Percentiles rank a stretch among this genome's conserved stretches.
Conservation (phyloP, 208 protist genomes). For the Leishmania turanica region DNA sequence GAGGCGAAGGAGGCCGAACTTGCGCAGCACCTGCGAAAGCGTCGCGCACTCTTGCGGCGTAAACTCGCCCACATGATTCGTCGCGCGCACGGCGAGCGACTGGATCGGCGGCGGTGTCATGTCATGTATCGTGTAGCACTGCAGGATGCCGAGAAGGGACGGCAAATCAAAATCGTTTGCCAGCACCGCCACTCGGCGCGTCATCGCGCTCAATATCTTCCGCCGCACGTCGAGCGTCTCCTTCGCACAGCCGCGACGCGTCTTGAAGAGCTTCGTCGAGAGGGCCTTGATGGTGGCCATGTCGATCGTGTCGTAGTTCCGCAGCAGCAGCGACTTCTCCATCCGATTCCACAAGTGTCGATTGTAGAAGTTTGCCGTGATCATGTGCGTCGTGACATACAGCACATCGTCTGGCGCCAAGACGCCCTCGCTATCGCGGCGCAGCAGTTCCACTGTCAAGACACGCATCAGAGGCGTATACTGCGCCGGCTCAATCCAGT, state of each 20-base stretch:
- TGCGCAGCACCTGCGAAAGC: slow-evolving; percentile 78
- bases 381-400: slow-evolving; percentile 84
- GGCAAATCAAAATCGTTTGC: slow-evolving; percentile 91
- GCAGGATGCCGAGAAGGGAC: slow-evolving; percentile 82
- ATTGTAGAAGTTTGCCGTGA: slow-evolving; percentile 90
- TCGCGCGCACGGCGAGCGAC: slow-evolving; percentile 79
- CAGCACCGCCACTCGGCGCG: slow-evolving; percentile 68
- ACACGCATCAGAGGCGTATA: slow-evolving; percentile 82
- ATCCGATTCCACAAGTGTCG: slow-evolving; percentile 89
- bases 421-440: slow-evolving; percentile 82
- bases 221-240: slow-evolving; percentile 87
- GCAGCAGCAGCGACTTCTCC: slow-evolving; percentile 55
- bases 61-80: slow-evolving; percentile 84
- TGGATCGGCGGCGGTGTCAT: slow-evolving; percentile 73
- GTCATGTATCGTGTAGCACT: slow-evolving; percentile 91
- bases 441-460: slow-evolving; percentile 82
- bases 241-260: slow-evolving; percentile 71
- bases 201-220: slow-evolving; percentile 81
- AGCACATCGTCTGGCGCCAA: slow-evolving; percentile 87
- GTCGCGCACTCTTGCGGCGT: slow-evolving; percentile 90
- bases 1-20: slow-evolving; percentile 74
- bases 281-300: slow-evolving; percentile 85
- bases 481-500: slow-evolving; percentile 62
- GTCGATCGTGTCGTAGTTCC: slow-evolving; percentile 79
- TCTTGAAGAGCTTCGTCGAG: slow-evolving; percentile 88